Conservation (phyloP, 805 yeast species). For the Ogataea dorogensis region DNA sequence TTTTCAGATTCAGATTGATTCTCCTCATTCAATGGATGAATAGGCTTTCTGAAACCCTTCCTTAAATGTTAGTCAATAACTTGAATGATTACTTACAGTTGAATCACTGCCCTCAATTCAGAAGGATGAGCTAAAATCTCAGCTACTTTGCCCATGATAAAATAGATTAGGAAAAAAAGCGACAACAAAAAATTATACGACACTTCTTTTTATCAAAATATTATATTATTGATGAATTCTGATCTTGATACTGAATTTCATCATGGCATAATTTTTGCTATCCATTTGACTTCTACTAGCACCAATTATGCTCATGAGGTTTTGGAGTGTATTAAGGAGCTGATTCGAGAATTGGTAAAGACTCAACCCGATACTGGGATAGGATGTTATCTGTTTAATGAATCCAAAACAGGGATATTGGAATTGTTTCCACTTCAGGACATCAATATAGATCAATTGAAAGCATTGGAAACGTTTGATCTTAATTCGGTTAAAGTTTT, state of each 20-base stretch:
- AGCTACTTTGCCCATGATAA: constrained; percentile 55
- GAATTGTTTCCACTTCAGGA: constrained; percentile 50
- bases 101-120: constrained; percentile 68
- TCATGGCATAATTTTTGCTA: constrained; percentile 63
- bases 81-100: constrained; percentile 41
- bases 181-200: constrained; percentile 6
- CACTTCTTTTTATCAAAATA: not conserved
- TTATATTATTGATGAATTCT: constrained; percentile 2
- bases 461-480: constrained; percentile 40
- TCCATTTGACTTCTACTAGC: constrained; percentile 56
- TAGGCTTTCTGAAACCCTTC: constrained; percentile 50
- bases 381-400: constrained; percentile 67
- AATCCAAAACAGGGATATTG: constrained; percentile 25
- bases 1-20: constrained; percentile 44
- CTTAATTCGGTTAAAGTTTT: constrained; percentile 32
- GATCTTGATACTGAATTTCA: constrained; percentile 44
- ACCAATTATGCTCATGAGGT: constrained; percentile 40
- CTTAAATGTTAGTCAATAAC: constrained; percentile 20
- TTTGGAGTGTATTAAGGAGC: constrained; percentile 54
- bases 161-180: constrained; percentile 1
- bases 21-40: constrained; percentile 47
- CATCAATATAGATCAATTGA: constrained; percentile 57
- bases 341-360: constrained; percentile 65
- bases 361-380: constrained; percentile 67
- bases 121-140: constrained; percentile 67